These are phyloP conservation scores for Globisporangium heterothallicum DNA, from an alignment of 352 stramenopile genomes.

Conservation along the genomic window DNA sequence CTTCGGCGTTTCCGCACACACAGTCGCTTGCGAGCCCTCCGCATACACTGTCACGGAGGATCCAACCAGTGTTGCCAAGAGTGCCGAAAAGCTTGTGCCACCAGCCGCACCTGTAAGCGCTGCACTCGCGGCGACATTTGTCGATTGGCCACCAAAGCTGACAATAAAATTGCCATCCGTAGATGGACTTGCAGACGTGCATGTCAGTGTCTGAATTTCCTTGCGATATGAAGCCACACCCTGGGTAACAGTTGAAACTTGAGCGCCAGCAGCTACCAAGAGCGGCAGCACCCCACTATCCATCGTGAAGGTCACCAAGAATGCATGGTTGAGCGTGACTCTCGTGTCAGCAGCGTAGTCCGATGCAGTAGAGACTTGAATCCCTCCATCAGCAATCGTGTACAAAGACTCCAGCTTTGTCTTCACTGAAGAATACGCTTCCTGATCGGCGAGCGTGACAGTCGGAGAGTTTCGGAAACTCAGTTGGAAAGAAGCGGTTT, in stretches of 20 bases:
- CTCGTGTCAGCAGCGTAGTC: constrained; percentile 21
- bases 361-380: constrained; percentile 57
- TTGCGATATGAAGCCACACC: constrained; percentile 45
- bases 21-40: constrained; percentile 35
- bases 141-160: constrained; percentile 32
- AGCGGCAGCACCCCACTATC: constrained; percentile 48
- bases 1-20: constrained; percentile 37
- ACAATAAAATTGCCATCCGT: constrained; percentile 51
- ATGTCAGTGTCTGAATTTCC: constrained; percentile 81
- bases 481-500: constrained; percentile 32
- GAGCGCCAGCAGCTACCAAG: constrained; percentile 21
- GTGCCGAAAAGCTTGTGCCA: constrained; percentile 20
- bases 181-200: constrained; percentile 33
- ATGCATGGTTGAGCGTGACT: constrained; percentile 27
- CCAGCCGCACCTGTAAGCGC: constrained; percentile 25
- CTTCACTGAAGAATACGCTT: constrained; percentile 39
- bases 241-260: constrained; percentile 22
- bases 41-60: constrained; percentile 34
- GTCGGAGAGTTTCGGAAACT: constrained; percentile 56
- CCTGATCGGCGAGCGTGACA: constrained; percentile 24
- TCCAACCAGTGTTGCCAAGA: constrained; percentile 26
- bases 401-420: constrained; percentile 68
- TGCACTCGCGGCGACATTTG: constrained; percentile 36
- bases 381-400: constrained; percentile 73
- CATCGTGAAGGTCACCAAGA: constrained; percentile 68